Conservation (phyloP, 2,329 filamentous ascomycete species). For the Kalaharituber pfeilii region DNA sequence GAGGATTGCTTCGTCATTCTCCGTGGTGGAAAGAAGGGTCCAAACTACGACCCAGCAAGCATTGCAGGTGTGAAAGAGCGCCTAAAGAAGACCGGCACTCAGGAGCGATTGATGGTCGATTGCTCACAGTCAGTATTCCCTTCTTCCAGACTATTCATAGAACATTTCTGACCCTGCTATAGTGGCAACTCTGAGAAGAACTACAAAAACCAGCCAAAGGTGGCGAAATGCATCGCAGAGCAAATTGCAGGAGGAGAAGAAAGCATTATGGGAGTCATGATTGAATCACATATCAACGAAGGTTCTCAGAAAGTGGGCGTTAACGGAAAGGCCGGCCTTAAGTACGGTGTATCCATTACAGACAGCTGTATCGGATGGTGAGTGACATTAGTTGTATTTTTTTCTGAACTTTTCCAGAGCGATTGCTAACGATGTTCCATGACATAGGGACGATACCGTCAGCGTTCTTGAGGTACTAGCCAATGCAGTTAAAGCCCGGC, state of each 20-base stretch:
- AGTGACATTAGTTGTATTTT: too few species aligned
- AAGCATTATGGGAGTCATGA: conserved; percentile 91
- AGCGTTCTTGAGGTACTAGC: conserved; percentile 66
- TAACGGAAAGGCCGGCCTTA: conserved; percentile 59
- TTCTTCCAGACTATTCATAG: not conserved
- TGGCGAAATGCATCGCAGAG: conserved; percentile 62
- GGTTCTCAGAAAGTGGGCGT: conserved; percentile 72
- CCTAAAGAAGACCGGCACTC: conserved; percentile 64
- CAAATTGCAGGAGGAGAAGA: conserved; percentile 69
- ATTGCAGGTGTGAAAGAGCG: conserved; percentile 64
- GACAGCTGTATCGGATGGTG: conserved; percentile 96
- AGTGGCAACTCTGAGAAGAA: conserved; percentile 90
- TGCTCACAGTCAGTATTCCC: conserved; percentile 61
- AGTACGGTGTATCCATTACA: conserved; percentile 85
- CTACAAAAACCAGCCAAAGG: conserved; percentile 92
- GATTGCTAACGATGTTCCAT: not conserved
- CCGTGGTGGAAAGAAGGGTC: conserved; percentile 74
- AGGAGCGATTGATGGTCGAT: conserved; percentile 89
- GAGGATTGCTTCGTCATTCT: conserved; percentile 96
- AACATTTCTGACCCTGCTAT: not conserved
- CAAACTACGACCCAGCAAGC: conserved; percentile 80
- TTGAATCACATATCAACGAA: conserved; percentile 94
- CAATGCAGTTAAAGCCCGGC: conserved; percentile 59
- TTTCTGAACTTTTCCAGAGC: conserved; percentile 22
- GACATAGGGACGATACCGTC: conserved; percentile 20